Evolutionary conservation across 345 rosid species (phyloP), one percentile per base, ranked within the genome.

Genomic region (Eucalyptus decipiens): DNA sequence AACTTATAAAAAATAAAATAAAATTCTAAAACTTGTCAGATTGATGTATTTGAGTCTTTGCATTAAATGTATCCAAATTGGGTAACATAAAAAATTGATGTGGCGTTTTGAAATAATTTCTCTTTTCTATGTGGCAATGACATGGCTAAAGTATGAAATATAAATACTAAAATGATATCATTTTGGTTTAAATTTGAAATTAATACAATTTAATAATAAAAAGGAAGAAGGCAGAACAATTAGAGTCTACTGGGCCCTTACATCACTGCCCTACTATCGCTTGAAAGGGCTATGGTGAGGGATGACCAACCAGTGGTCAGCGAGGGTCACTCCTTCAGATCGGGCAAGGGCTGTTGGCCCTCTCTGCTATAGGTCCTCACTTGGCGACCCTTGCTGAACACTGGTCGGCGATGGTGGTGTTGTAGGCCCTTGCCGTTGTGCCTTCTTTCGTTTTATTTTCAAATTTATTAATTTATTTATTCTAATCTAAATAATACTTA

Each of bases 11-110:
- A 52, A 24, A 9, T 56, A 1, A 0, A 4, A 23, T 9, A 1
- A 56, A 56, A 21, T 56, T 56, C 0, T 56, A 24, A 56, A 56
- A 56, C 3, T 24, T 23, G 6, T 56, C 0, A 56, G 1, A 56
- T 2, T 23, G 13, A 56, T 56, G n/a, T n/a, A n/a, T n/a, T n/a
- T 0, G 1, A 56, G 28, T 56, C 13, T 9, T 56, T 21, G 0
- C 0, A 0, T 56, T 56, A 56, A 24, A 30, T 56, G 13, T 21
- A 9, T 56, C 12, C 1, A 24, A 56, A 23, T 56, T 24, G 1
- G 30, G 1, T 56, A 24, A 56, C 6, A 4, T 0, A 56, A 56
- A 56, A 56, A 19, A 23, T 56, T 56, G 62, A 23, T 24, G 3
- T 56, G 3, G 13, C 28, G 2, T 23, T 23, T 56, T 4, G 8